A percentile compares a stretch with the other conserved stretches of the same genome.
Evolutionary conservation across 106 monocot genomes (phyloP).

Genomic region (Dioscorea zingiberensis): DNA sequence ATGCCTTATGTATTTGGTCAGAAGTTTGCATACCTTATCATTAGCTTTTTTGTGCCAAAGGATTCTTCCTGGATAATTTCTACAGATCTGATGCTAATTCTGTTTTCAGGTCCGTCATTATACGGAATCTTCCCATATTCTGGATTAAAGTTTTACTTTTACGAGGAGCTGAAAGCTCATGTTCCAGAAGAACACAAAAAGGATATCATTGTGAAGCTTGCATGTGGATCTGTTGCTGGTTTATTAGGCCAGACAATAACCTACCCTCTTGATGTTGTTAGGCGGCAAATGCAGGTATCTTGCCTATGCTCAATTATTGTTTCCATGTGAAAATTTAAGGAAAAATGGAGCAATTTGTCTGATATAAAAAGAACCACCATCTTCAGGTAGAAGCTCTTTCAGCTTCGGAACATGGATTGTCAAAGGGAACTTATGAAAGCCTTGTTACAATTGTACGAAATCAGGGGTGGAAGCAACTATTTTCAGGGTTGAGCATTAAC

Average conservation of each 20-base stretch:
- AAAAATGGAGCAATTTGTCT: background rate
- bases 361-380: slow-evolving; percentile 6
- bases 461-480: slow-evolving; percentile 88
- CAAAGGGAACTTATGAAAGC: slow-evolving; percentile 61
- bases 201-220: slow-evolving; percentile 53
- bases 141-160: slow-evolving; percentile 91
- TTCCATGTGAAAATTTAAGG: background rate
- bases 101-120: slow-evolving; percentile 60
- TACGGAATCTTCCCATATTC: slow-evolving; percentile 95
- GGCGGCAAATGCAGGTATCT: slow-evolving; percentile 95
- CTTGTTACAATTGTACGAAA: slow-evolving; percentile 39
- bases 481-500: slow-evolving; percentile 86
- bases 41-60: too few relatives aligned
- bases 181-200: slow-evolving; percentile 70
- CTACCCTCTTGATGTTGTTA: slow-evolving; percentile 94
- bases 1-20: too few relatives aligned
- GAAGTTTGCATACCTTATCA: too few relatives aligned
- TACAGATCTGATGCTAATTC: too few relatives aligned
- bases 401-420: slow-evolving; percentile 13
- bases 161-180: slow-evolving; percentile 81
- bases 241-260: slow-evolving; percentile 89
- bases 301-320: background rate
- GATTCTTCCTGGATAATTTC: too few relatives aligned
- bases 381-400: slow-evolving; percentile 62
- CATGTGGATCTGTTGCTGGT: slow-evolving; percentile 87